Evolutionary conservation across 768 basidiomycete species (phyloP).

Genomic region (Agaricus sinodeliciosus): DNA sequence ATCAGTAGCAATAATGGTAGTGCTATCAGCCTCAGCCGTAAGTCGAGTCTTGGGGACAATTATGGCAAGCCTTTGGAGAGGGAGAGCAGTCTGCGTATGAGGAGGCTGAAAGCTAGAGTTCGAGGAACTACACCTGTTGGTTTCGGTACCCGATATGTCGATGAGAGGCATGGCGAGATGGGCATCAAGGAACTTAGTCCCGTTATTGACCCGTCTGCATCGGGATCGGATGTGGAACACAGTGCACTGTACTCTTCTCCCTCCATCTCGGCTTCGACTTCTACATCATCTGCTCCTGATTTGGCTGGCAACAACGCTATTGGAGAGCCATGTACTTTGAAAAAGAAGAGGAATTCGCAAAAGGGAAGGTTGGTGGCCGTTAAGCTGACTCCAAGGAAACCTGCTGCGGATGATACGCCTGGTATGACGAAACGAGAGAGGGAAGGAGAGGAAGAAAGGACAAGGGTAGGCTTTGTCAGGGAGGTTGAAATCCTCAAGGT

Average conservation of each 20-base stretch:
- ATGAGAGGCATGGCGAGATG: conserved; percentile 26
- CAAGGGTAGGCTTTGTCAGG: conserved; percentile 69
- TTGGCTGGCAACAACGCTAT: background rate
- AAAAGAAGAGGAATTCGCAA: background rate
- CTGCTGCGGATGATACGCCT: background rate
- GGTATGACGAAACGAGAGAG: conserved; percentile 14
- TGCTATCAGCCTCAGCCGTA: conserved; percentile 4
- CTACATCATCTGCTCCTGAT: background rate
- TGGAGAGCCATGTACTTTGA: background rate
- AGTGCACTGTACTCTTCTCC: background rate
- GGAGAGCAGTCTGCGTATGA: conserved; percentile 8
- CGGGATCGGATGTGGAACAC: background rate
- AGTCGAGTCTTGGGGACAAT: conserved; percentile 8
- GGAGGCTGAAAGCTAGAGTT: conserved; percentile 23
- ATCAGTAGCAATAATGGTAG: conserved; percentile 5
- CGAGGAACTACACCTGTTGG: conserved; percentile 17
- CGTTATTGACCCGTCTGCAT: too few species aligned
- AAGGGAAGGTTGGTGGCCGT: conserved; percentile 36
- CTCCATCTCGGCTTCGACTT: background rate
- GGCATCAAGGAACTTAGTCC: conserved; percentile 9
- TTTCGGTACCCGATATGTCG: conserved; percentile 16
- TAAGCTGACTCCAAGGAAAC: conserved; percentile 37
- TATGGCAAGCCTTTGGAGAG: conserved; percentile 2
- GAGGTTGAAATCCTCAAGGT: conserved; percentile 84
- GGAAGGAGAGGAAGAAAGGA: conserved; percentile 55